Base-by-base conservation (phyloP, 1,139 yeast species). In the Pneumocystis sp. region DNA sequence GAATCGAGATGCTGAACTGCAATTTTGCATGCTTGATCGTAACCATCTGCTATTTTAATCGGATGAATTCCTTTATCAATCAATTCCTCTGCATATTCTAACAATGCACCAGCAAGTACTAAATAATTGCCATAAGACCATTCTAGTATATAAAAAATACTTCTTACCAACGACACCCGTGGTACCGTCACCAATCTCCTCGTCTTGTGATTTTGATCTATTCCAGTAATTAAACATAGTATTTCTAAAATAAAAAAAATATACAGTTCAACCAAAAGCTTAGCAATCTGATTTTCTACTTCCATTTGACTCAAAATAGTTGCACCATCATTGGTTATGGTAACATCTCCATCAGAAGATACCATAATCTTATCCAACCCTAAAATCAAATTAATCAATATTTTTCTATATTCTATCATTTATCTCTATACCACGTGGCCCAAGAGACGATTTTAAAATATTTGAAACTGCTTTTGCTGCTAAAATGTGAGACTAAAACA, bases 161-260 rank as follows among this genome's bases (percentile, higher is more conserved):
- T 15, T 21, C n/a, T 39, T 25, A 59, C 61, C 61, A 66, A 93
- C 98, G 44, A 95, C 99, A 73, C 98, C 98, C 3, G 99, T 95
- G 59, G 99, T 95, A 74, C 99, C 99, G 75, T 95, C 99, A 66
- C 99, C 99, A 73, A 95, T 90, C 78, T 95, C 98, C 74, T 93
- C 97, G 76, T 95, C 99, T 79, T 95, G 99, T 34, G 97, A 89
- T 76, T 84, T 87, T 45, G 97, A 89, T 42, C 61, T 59, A 39
- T 42, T 39, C 21, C 8, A 12, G 31, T 2, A 25, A 25, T 42
- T 42, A 59, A 59, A 7, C 8, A 6, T 4, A 6, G 3, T 25
- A 25, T 50, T 34, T 34, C 35, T 50, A 1, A 29, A 63, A 37
- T 2, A 44, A 25, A 17, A 25, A n/a, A 19, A n/a, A 50, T 67